These are phyloP conservation scores for Prunus kanzakura DNA, from an alignment of 306 rosid species.

Conservation along the genomic window DNA sequence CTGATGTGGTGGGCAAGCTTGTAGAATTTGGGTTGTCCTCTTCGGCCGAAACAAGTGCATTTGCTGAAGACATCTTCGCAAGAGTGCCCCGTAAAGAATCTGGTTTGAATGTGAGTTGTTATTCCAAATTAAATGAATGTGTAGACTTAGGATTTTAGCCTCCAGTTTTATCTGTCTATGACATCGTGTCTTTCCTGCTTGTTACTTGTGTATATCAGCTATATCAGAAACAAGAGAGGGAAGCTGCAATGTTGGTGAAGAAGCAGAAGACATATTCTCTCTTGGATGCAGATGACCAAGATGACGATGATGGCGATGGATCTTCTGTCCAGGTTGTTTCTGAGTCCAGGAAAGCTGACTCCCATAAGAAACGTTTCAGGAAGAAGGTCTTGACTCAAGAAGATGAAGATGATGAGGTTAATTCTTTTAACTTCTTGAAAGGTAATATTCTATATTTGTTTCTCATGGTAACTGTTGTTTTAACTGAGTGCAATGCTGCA, in stretches of 20 bases:
- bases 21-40: slow-evolving; percentile 57
- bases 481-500: slow-evolving; percentile 44
- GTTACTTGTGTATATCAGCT: slow-evolving; percentile 41
- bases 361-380: slow-evolving; percentile 62
- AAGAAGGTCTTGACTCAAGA: slow-evolving; percentile 59
- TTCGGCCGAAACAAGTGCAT: slow-evolving; percentile 46
- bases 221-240: slow-evolving; percentile 85
- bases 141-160: not conserved
- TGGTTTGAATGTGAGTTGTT: slow-evolving; percentile 53
- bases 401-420: slow-evolving; percentile 75
- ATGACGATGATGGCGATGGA: slow-evolving; percentile 30
- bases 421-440: slow-evolving; percentile 27
- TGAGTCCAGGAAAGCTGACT: slow-evolving; percentile 39
- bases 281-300: slow-evolving; percentile 68
- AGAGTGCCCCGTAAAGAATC: slow-evolving; percentile 64
- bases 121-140: slow-evolving; percentile 4
- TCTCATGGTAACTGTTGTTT: slow-evolving; percentile 19
- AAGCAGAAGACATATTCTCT: slow-evolving; percentile 71
- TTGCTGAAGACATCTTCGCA: slow-evolving; percentile 64
- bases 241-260: slow-evolving; percentile 69
- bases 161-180: not conserved
- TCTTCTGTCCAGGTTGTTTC: slow-evolving; percentile 34
- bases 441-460: slow-evolving; percentile 25
- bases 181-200: slow-evolving; percentile 8
- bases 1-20: slow-evolving; percentile 58